A percentile compares a stretch with the other conserved stretches of the same genome.
Evolutionary conservation across 768 basidiomycete genomes (phyloP).

Genomic region (Cystobasidium onofrii): DNA sequence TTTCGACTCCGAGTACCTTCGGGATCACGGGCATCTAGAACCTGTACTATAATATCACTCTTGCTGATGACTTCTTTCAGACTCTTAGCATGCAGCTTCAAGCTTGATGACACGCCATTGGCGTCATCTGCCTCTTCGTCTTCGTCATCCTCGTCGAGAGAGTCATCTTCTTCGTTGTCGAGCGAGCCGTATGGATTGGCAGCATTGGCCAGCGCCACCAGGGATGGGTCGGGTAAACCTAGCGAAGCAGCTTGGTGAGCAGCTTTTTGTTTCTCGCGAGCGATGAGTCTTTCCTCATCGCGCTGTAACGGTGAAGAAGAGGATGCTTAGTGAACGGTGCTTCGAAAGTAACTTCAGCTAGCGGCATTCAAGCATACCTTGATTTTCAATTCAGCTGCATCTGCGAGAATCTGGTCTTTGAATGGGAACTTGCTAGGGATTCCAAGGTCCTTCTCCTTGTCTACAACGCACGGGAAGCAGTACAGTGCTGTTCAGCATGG

Average conservation of each 20-base stretch:
- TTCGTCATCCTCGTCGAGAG: slow-evolving; percentile 29
- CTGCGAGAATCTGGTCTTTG: slow-evolving; percentile 50
- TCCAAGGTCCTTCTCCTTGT: slow-evolving; percentile 49
- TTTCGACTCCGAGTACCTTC: slow-evolving; percentile 83
- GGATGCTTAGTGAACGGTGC: neutral
- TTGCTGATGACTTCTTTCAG: slow-evolving; percentile 88
- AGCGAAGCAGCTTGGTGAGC: slow-evolving; percentile 34
- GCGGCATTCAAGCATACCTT: slow-evolving; percentile 30
- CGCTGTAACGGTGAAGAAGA: slow-evolving; percentile 15
- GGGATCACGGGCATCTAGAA: slow-evolving; percentile 86
- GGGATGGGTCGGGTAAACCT: slow-evolving; percentile 29
- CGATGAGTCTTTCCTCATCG: slow-evolving; percentile 36
- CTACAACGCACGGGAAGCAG: too few species aligned
- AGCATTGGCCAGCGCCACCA: slow-evolving; percentile 39
- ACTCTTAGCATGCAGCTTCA: slow-evolving; percentile 42
- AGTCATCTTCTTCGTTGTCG: slow-evolving; percentile 24
- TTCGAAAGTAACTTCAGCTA: neutral
- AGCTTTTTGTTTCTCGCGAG: slow-evolving; percentile 34
- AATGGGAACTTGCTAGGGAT: slow-evolving; percentile 49
- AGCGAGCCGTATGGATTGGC: slow-evolving; percentile 39
- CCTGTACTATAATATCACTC: slow-evolving; percentile 74
- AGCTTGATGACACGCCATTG: slow-evolving; percentile 35
- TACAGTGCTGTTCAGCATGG: too few species aligned
- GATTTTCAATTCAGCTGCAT: slow-evolving; percentile 46
- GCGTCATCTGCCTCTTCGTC: slow-evolving; percentile 31